Percentiles rank a stretch among this genome's conserved stretches.
Evolutionary conservation across 257 asterid genomes (phyloP).

Genomic region (Buddleja alternifolia): DNA sequence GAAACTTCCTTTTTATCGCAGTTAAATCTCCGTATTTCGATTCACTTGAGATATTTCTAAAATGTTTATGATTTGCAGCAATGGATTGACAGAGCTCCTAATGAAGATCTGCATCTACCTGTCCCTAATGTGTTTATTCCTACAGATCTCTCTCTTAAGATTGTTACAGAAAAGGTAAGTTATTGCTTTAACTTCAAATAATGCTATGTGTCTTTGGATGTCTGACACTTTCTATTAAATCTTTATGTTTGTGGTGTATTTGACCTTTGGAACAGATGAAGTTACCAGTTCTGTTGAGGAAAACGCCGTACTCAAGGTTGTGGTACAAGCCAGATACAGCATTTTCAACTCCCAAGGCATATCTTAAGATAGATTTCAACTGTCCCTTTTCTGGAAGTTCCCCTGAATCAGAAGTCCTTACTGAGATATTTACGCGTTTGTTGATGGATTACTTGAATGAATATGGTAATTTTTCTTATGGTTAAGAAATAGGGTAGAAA

Average conservation of each 20-base stretch:
- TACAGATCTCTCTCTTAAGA: slow-evolving; percentile 81
- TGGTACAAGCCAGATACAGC: slow-evolving; percentile 94
- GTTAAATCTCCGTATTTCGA: background rate
- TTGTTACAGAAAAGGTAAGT: slow-evolving; percentile 61
- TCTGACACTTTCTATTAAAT: slow-evolving; percentile 19
- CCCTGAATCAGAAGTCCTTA: slow-evolving; percentile 84
- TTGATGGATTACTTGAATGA: slow-evolving; percentile 96
- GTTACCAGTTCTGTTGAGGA: slow-evolving; percentile 71
- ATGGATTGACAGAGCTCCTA: slow-evolving; percentile 73
- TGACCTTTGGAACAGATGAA: slow-evolving; percentile 56
- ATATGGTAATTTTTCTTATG: slow-evolving; percentile 62
- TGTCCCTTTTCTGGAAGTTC: slow-evolving; percentile 87
- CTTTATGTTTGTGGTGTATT: slow-evolving; percentile 35
- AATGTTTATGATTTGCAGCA: slow-evolving; percentile 51
- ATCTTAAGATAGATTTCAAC: slow-evolving; percentile 80
- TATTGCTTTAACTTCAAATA: slow-evolving; percentile 23
- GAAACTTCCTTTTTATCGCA: slow-evolving; percentile 14
- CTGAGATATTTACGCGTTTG: slow-evolving; percentile 81
- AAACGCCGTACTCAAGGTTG: slow-evolving; percentile 80
- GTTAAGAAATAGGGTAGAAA: slow-evolving; percentile 9
- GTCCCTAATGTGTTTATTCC: slow-evolving; percentile 84
- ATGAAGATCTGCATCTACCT: slow-evolving; percentile 76
- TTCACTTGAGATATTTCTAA: slow-evolving; percentile 27
- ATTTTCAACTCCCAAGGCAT: slow-evolving; percentile 89
- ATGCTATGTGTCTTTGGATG: slow-evolving; percentile 19